Conservation (phyloP, 2,329 filamentous ascomycete genomes). For the Curvularia sp. region DNA sequence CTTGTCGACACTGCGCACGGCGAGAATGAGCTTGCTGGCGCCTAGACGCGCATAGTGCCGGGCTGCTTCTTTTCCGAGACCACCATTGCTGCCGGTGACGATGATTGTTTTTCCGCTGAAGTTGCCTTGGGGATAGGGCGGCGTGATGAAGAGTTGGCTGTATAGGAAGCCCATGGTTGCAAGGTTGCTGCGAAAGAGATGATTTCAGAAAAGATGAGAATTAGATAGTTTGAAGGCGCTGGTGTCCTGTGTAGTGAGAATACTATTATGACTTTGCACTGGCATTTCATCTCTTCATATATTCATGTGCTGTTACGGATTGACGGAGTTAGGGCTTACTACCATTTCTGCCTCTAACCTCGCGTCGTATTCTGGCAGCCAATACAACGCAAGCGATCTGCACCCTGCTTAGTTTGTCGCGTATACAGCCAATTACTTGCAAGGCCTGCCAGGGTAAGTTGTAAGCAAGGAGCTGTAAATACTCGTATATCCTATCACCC, state of each 20-base stretch:
- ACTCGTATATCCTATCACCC: background rate
- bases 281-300: background rate
- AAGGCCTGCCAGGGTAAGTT: background rate
- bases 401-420: background rate
- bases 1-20: conserved; percentile 38
- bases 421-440: background rate
- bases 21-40: conserved; percentile 40
- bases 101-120: conserved; percentile 50
- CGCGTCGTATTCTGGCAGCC: background rate
- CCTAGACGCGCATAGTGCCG: conserved; percentile 38
- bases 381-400: background rate
- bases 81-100: conserved; percentile 50
- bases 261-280: background rate
- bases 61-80: conserved; percentile 44
- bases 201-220: background rate
- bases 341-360: background rate
- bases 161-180: conserved; percentile 44
- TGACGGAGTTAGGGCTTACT: background rate
- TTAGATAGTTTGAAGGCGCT: too few relatives aligned
- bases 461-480: background rate
- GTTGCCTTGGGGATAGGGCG: conserved; percentile 19
- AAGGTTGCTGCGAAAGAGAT: background rate
- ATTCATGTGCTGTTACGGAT: background rate
- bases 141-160: conserved; percentile 50
- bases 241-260: background rate